phyloP scores from a whole-genome alignment of 1,284 basidiomycete genomes.

The Melampsora larici-populina region DNA sequence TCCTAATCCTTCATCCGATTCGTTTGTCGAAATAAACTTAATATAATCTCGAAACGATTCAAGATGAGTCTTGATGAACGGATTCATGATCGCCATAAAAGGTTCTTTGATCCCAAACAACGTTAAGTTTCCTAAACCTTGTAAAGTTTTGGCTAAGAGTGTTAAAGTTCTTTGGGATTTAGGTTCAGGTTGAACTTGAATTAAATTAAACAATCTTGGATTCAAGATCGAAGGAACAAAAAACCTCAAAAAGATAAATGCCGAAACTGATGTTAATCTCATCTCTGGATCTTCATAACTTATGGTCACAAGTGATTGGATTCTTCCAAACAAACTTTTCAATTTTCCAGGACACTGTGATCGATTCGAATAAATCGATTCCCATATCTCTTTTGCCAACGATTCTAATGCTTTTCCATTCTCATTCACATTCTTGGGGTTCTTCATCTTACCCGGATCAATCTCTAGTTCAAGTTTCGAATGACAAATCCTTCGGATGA shows the following conservation, averaged over 20 bases:
- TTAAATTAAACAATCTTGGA: slow-evolving; percentile 56
- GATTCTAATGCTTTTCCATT: slow-evolving; percentile 20
- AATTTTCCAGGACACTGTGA: slow-evolving; percentile 29
- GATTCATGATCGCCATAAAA: slow-evolving; percentile 52
- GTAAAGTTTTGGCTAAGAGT: slow-evolving; percentile 71
- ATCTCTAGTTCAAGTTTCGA: slow-evolving; percentile 32
- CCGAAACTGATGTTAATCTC: slow-evolving; percentile 34
- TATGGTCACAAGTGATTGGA: slow-evolving; percentile 24
- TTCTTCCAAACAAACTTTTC: slow-evolving; percentile 22
- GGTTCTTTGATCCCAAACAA: slow-evolving; percentile 52
- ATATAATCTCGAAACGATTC: slow-evolving; percentile 63
- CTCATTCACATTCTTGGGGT: background rate
- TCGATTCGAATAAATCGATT: slow-evolving; percentile 38
- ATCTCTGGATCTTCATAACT: slow-evolving; percentile 36
- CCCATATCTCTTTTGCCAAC: slow-evolving; percentile 23
- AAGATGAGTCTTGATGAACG: slow-evolving; percentile 62
- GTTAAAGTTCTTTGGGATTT: slow-evolving; percentile 72
- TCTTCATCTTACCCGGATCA: slow-evolving; percentile 30
- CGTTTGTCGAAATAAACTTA: slow-evolving; percentile 60
- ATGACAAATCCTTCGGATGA: slow-evolving; percentile 32
- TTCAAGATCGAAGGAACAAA: slow-evolving; percentile 39
- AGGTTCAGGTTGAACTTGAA: slow-evolving; percentile 57
- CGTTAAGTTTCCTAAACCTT: slow-evolving; percentile 77
- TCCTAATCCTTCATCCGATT: background rate
- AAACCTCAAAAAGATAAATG: slow-evolving; percentile 47